Conservation (phyloP, 164 flowering plant genomes). For the Stephania japonica region DNA sequence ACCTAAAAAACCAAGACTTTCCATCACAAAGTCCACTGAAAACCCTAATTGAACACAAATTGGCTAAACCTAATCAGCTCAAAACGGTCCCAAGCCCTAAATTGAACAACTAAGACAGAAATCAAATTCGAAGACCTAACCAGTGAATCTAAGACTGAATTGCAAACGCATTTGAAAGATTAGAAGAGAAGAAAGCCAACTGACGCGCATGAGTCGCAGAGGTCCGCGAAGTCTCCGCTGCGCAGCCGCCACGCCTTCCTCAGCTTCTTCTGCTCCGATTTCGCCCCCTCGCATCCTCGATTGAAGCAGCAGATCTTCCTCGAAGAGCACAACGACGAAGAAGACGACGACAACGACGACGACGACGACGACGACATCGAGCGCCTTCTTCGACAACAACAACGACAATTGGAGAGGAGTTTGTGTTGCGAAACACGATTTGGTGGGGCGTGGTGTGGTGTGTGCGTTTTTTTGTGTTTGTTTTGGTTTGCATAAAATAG, state of each 20-base stretch:
- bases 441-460: not conserved
- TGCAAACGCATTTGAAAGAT: not conserved
- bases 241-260: conserved; percentile 77
- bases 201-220: conserved; percentile 86
- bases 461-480: too few species aligned
- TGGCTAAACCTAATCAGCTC: conserved; percentile 4
- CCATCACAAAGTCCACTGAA: not conserved
- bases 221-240: conserved; percentile 59
- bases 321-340: conserved; percentile 4
- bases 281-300: conserved; percentile 46
- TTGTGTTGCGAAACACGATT: not conserved
- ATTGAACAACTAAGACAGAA: not conserved
- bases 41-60: not conserved
- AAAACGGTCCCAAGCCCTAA: not conserved
- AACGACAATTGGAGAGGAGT: not conserved
- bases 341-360: too few species aligned
- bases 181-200: conserved; percentile 9
- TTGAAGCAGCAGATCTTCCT: conserved; percentile 50
- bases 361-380: too few species aligned
- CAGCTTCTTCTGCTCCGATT: conserved; percentile 29
- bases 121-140: not conserved
- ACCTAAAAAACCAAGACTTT: not conserved
- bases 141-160: too few species aligned
- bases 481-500: too few species aligned
- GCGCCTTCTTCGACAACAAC: too few species aligned